Evolutionary conservation across 306 rosid species (phyloP).

Genomic region (Ziziphus jujuba): DNA sequence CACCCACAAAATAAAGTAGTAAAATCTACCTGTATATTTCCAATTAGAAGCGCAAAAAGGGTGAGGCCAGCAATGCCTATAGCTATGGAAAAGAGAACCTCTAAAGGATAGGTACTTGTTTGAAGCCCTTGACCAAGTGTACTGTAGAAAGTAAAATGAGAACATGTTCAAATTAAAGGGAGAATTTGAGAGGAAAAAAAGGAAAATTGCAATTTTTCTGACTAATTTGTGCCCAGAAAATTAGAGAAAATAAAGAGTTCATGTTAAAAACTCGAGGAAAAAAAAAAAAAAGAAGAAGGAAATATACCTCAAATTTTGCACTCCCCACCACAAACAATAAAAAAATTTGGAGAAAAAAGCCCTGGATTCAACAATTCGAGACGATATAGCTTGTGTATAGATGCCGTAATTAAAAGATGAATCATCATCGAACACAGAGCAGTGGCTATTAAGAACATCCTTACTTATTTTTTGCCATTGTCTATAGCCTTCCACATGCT

Average conservation of each 20-base stretch:
- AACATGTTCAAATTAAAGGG: constrained; percentile 7
- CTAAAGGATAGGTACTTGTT: constrained; percentile 74
- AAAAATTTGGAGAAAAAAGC: constrained; percentile 63
- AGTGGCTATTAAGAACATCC: constrained; percentile 38
- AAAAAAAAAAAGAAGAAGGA: not conserved
- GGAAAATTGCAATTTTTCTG: too few species aligned
- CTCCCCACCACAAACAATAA: constrained; percentile 90
- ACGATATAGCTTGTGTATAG: constrained; percentile 57
- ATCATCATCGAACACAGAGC: constrained; percentile 30
- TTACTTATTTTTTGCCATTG: constrained; percentile 50
- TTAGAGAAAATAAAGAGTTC: not conserved
- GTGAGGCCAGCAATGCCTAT: constrained; percentile 71
- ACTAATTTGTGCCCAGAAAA: not conserved
- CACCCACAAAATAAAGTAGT: not conserved
- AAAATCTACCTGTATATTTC: constrained; percentile 81
- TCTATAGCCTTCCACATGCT: constrained; percentile 38
- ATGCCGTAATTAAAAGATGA: constrained; percentile 68
- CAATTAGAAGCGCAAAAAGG: constrained; percentile 84
- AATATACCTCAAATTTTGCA: constrained; percentile 79
- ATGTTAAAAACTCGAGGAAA: not conserved
- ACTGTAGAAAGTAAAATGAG: constrained; percentile 47
- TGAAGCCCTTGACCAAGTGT: constrained; percentile 94
- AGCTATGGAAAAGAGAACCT: constrained; percentile 72
- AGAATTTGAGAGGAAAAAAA: too few species aligned
- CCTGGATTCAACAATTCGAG: constrained; percentile 50